Percentiles rank a stretch among this genome's conserved stretches.
phyloP scores from a whole-genome alignment of 2,329 filamentous ascomycete genomes.

The Fusarium stilboides region DNA sequence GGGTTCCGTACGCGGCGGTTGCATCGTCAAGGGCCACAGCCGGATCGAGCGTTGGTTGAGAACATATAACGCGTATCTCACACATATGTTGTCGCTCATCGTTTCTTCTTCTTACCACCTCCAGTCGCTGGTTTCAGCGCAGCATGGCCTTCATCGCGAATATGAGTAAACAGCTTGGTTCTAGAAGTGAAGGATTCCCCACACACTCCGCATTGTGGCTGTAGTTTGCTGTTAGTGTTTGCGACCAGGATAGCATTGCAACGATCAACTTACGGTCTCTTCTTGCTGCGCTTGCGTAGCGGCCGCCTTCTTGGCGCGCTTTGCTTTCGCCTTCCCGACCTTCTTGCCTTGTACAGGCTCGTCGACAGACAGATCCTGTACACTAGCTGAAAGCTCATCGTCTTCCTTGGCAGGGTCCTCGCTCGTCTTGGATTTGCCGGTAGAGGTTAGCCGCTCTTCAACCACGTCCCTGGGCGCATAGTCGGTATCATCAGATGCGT shows the following conservation, averaged over 20 bases:
- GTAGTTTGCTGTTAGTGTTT: slow-evolving; percentile 12
- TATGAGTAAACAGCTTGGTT: slow-evolving; percentile 80
- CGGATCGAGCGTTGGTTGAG: neutral
- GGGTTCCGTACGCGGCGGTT: neutral
- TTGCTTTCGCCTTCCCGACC: slow-evolving; percentile 66
- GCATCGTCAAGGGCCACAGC: neutral
- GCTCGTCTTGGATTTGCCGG: slow-evolving; percentile 8
- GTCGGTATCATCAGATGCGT: slow-evolving; percentile 56
- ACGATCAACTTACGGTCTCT: slow-evolving; percentile 54
- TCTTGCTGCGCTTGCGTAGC: slow-evolving; percentile 54
- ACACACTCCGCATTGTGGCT: slow-evolving; percentile 64
- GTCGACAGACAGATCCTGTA: slow-evolving; percentile 49
- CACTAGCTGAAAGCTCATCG: slow-evolving; percentile 29
- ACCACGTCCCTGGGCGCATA: slow-evolving; percentile 64
- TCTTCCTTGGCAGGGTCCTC: neutral
- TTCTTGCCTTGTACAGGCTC: slow-evolving; percentile 56
- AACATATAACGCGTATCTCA: neutral
- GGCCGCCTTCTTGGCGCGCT: slow-evolving; percentile 65
- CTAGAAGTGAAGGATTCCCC: slow-evolving; percentile 70
- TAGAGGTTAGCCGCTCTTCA: slow-evolving; percentile 57
- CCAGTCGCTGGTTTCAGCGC: slow-evolving; percentile 55
- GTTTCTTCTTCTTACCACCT: slow-evolving; percentile 57
- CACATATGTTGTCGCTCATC: slow-evolving; percentile 36
- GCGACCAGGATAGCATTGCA: neutral
- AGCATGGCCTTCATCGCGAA: slow-evolving; percentile 77